Evolutionary conservation across 1,139 yeast genomes (phyloP), one percentile per base, ranked within the genome.

Genomic region (Suhomyces bolitotheri): DNA sequence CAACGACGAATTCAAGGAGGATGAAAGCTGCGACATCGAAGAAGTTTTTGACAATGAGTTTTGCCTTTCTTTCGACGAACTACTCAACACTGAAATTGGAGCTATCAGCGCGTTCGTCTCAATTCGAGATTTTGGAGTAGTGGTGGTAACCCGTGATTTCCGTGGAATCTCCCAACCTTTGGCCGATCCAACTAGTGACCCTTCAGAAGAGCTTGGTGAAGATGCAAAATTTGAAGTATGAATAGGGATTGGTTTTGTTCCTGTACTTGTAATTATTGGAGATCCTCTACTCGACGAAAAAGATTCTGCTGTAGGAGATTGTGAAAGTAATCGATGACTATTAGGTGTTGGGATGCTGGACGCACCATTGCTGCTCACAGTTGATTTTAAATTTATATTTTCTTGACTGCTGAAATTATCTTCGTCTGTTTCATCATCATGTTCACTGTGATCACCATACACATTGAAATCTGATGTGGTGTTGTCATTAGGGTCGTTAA

Each of bases 91-190:
- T 17, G 53, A 48, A 8, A 58, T 55, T 2, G 65, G 63, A 11
- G 51, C 57, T 7, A 47, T 51, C 35, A 52, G 50, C 3, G 56
- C 39, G 31, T 46, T 33, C 8, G 54, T 37, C 6, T 53, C 57
- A 6, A 39, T 25, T 13, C 41, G 37, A 1, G 46, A 40, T 4
- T 31, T 32, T 2, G 43, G 34, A 10, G 53, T 51, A 4, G 54
- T 50, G 7, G 29, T 34, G 2, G 53, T 40, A 3, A 55, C 49
- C 27, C 58, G 47, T 1, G 71, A 52, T 40, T 68, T 68, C 12
- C 53, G 53, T 1, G 74, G 72, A n/a, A 68, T 66, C 38, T 66
- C 73, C 75, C 75, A 69, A 1, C 72, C 73, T 46, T 60, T 61
- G 2, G 45, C 38, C 1, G 68, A 60, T 6, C 44, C 44, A 4